These are phyloP conservation scores for Crepidotus variabilis DNA, from an alignment of 768 basidiomycete genomes.

Conservation along the genomic window DNA sequence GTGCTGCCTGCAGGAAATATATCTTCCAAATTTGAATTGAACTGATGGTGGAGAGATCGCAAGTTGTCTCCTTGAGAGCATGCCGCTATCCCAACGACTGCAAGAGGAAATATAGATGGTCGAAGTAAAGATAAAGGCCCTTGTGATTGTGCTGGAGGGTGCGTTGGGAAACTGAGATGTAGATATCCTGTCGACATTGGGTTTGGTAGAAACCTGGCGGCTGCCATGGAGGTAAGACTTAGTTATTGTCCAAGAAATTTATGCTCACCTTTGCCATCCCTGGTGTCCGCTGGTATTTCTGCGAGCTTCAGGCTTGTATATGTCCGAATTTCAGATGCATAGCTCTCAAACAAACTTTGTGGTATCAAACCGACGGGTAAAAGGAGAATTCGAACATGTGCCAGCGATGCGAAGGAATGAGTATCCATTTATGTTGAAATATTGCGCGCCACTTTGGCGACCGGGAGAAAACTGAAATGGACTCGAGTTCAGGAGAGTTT, in stretches of 20 bases:
- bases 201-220: conserved; percentile 82
- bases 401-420: conserved; percentile 76
- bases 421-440: conserved; percentile 50
- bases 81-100: conserved; percentile 83
- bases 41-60: conserved; percentile 55
- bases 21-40: conserved; percentile 59
- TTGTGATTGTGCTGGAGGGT: conserved; percentile 70
- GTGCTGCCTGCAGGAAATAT: conserved; percentile 63
- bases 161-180: conserved; percentile 74
- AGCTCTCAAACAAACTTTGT: conserved; percentile 65
- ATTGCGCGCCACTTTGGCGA: not conserved
- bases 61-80: conserved; percentile 54
- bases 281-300: conserved; percentile 78
- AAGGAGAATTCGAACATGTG: conserved; percentile 81
- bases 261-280: conserved; percentile 68
- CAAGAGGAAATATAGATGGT: conserved; percentile 79
- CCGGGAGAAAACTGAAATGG: not conserved
- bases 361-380: conserved; percentile 81
- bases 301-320: conserved; percentile 73
- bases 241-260: not conserved
- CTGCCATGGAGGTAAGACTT: conserved; percentile 6
- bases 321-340: conserved; percentile 67
- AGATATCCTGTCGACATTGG: conserved; percentile 73
- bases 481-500: not conserved
- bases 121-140: conserved; percentile 67